Evolutionary conservation across 441 rosid species (phyloP).

Genomic region (Eutrema salsugineum): DNA sequence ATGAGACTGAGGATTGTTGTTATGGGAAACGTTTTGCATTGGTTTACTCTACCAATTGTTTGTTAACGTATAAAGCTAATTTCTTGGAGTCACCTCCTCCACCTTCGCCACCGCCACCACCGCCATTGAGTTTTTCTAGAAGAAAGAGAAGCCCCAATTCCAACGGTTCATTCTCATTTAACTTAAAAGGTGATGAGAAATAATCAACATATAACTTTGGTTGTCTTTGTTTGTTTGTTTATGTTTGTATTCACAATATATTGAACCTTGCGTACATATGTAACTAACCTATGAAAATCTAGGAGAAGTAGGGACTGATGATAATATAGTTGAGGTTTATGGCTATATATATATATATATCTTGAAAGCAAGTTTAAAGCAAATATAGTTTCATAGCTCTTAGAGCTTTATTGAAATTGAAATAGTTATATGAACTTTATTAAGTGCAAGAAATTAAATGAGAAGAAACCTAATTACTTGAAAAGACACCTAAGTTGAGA

Average conservation of each 20-base stretch:
- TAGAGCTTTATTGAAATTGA: no score
- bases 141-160: background rate
- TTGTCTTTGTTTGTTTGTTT: no score
- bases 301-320: background rate
- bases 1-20: slow-evolving; percentile 9
- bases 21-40: slow-evolving; percentile 3
- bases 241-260: background rate
- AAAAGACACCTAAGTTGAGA: no score
- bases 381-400: no score
- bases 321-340: no score
- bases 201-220: no score
- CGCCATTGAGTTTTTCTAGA: background rate
- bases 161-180: background rate
- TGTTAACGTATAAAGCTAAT: slow-evolving; percentile 6
- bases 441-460: no score
- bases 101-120: slow-evolving; percentile 2
- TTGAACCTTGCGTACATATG: background rate
- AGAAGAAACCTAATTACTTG: no score
- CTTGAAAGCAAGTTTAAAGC: no score
- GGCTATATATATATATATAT: no score
- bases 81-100: background rate
- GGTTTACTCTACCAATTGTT: background rate
- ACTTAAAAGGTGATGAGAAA: background rate
- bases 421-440: no score
- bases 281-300: background rate